These are phyloP conservation scores for Diospyros lotus DNA, from an alignment of 148 eudicot genomes.

Conservation along the genomic window DNA sequence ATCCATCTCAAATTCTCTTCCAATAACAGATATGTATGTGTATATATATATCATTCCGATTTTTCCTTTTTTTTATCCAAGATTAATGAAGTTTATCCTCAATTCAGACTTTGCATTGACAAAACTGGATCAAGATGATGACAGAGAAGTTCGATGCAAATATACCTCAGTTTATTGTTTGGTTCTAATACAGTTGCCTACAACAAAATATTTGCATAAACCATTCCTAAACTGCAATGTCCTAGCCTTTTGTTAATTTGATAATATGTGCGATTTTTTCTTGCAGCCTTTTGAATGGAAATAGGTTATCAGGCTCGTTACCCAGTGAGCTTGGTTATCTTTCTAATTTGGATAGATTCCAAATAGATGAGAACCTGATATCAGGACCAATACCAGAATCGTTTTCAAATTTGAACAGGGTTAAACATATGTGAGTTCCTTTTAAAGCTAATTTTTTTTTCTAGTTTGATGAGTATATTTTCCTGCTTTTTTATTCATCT, in stretches of 20 bases:
- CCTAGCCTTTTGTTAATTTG: background rate
- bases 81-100: too few species aligned
- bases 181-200: background rate
- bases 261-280: background rate
- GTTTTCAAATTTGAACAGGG: conserved; percentile 51
- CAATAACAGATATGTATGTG: too few species aligned
- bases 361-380: conserved; percentile 66
- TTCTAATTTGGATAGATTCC: conserved; percentile 54
- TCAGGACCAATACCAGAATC: conserved; percentile 73
- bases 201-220: background rate
- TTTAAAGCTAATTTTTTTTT: conserved; percentile 5
- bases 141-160: too few species aligned
- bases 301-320: conserved; percentile 62
- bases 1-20: too few species aligned
- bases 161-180: too few species aligned
- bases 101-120: too few species aligned
- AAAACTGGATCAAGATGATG: too few species aligned
- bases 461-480: background rate
- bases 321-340: conserved; percentile 80
- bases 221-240: background rate
- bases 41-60: too few species aligned
- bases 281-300: conserved; percentile 85
- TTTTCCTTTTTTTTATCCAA: too few species aligned
- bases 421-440: conserved; percentile 66
- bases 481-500: background rate